Evolutionary conservation across 306 rosid genomes (phyloP).

Genomic region (Macrotyloma uniflorum): DNA sequence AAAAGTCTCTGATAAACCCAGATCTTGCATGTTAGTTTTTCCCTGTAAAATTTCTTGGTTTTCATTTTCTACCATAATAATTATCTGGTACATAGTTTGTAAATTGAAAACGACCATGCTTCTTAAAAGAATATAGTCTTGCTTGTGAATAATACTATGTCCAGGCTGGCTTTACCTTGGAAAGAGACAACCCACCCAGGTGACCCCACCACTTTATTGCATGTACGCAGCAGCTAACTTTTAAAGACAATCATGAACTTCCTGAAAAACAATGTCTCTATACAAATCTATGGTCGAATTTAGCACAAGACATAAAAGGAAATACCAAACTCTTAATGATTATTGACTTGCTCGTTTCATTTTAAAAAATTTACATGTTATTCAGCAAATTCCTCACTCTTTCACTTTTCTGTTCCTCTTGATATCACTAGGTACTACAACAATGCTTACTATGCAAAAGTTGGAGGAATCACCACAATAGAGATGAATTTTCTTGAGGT

Average conservation of each 20-base stretch:
- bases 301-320: constrained; percentile 1
- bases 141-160: constrained; percentile 45
- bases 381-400: not conserved
- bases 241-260: constrained; percentile 26
- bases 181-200: constrained; percentile 53
- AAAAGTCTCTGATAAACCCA: not conserved
- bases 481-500: constrained; percentile 96
- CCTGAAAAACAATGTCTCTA: not conserved
- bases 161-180: constrained; percentile 49
- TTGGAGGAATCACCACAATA: constrained; percentile 88
- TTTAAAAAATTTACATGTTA: not conserved
- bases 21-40: constrained; percentile 32
- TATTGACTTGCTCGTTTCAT: constrained; percentile 5
- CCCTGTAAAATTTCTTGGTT: constrained; percentile 11
- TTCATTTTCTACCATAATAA: not conserved
- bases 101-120: constrained; percentile 40
- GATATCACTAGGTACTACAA: constrained; percentile 72
- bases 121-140: constrained; percentile 29
- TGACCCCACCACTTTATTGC: constrained; percentile 39
- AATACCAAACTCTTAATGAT: not conserved
- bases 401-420: not conserved
- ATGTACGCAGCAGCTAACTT: constrained; percentile 35
- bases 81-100: constrained; percentile 3
- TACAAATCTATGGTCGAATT: constrained; percentile 13
- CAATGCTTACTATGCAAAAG: constrained; percentile 97